phyloP scores from a whole-genome alignment of 208 protist species.

The Wallacemonas sp. region DNA sequence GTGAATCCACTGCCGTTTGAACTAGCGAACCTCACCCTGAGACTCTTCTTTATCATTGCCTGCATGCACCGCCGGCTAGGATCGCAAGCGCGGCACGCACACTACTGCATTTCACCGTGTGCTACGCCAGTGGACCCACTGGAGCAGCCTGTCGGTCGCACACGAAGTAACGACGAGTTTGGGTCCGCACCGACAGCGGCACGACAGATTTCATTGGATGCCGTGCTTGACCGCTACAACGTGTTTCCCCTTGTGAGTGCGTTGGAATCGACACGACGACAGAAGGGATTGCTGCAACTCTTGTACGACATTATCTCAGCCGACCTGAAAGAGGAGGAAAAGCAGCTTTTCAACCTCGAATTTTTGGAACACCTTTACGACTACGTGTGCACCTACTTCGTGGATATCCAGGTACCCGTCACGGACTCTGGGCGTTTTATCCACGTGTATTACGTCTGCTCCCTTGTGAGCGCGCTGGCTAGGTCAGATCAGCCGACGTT shows the following conservation, averaged over 20 bases:
- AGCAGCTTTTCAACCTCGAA: constrained; percentile 37
- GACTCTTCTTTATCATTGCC: constrained; percentile 71
- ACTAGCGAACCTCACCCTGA: constrained; percentile 57
- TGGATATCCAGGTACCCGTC: constrained; percentile 20
- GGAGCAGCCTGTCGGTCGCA: background rate
- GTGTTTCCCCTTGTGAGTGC: constrained; percentile 19
- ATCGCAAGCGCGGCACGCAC: constrained; percentile 21
- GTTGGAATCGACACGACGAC: background rate
- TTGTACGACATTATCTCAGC: constrained; percentile 51
- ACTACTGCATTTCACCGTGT: background rate
- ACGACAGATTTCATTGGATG: constrained; percentile 22
- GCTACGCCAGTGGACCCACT: background rate
- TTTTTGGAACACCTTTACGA: constrained; percentile 53
- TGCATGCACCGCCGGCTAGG: constrained; percentile 52
- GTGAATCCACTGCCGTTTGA: constrained; percentile 50
- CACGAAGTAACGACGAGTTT: background rate
- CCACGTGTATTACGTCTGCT: constrained; percentile 6
- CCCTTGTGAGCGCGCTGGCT: constrained; percentile 3
- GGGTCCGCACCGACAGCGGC: constrained; percentile 10
- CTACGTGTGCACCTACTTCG: constrained; percentile 57
- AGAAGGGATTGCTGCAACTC: constrained; percentile 8
- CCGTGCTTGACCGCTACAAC: constrained; percentile 27
- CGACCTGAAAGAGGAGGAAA: constrained; percentile 52
- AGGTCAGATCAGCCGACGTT: constrained; percentile 7
- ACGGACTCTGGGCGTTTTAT: background rate